Conservation (phyloP, 345 rosid species). For the Nephelium lappaceum region DNA sequence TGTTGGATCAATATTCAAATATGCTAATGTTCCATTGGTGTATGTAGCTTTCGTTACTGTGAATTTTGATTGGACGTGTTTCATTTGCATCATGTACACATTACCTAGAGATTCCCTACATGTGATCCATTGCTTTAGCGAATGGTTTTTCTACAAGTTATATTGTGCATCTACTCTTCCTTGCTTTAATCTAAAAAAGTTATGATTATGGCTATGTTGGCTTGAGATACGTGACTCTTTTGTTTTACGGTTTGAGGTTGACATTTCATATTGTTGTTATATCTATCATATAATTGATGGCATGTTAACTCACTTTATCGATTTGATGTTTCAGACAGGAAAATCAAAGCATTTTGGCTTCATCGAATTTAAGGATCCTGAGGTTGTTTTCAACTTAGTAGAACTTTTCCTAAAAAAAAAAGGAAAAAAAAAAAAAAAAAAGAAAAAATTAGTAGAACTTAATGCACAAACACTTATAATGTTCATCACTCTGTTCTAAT, state of each 20-base stretch:
- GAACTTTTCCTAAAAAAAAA: too few relatives aligned
- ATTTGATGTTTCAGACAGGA: conserved; percentile 68
- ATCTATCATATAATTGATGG: neutral
- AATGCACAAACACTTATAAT: neutral
- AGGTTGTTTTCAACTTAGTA: conserved; percentile 43
- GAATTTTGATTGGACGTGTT: neutral
- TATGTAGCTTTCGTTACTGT: neutral
- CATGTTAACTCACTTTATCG: neutral
- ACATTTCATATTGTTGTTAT: neutral
- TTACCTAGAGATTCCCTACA: neutral
- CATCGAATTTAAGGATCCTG: conserved; percentile 75
- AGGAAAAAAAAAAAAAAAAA: too few relatives aligned
- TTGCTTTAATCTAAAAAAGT: neutral
- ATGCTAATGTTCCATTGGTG: neutral
- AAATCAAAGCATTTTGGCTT: conserved; percentile 94
- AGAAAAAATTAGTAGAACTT: neutral
- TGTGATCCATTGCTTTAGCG: neutral
- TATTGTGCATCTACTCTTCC: neutral
- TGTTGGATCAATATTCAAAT: neutral
- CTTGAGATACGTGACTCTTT: neutral
- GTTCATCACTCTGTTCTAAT: conserved; percentile 17
- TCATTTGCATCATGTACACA: neutral
- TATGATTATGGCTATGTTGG: neutral
- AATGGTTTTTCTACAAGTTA: neutral
- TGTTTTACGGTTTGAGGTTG: neutral